These are phyloP conservation scores for Lasiodiplodia citricola DNA, from an alignment of 2,329 filamentous ascomycete species.

Conservation along the genomic window DNA sequence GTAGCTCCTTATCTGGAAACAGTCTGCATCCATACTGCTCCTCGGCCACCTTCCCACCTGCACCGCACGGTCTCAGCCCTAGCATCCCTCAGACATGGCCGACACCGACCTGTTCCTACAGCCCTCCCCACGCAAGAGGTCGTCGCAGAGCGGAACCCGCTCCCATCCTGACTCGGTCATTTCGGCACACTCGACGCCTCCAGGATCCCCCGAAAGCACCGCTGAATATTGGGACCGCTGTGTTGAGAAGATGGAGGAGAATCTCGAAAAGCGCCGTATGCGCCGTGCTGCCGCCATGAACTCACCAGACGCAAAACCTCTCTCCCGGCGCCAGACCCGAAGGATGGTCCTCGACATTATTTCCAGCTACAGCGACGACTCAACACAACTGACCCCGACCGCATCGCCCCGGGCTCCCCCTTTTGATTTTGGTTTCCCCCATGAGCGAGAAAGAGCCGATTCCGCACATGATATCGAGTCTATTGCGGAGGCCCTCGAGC, in stretches of 20 bases:
- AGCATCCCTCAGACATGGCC: slow-evolving; percentile 20
- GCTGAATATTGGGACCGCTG: slow-evolving; percentile 25
- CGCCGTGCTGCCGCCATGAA: slow-evolving; percentile 2
- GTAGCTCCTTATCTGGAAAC: slow-evolving; percentile 21
- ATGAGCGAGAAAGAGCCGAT: slow-evolving; percentile 23
- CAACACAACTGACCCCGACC: not conserved
- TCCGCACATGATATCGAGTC: slow-evolving; percentile 22
- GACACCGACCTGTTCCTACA: slow-evolving; percentile 2
- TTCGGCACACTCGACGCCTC: slow-evolving; percentile 8
- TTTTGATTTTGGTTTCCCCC: slow-evolving; percentile 23
- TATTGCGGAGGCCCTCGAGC: slow-evolving; percentile 8
- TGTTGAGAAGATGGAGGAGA: slow-evolving; percentile 19
- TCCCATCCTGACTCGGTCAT: slow-evolving; percentile 20
- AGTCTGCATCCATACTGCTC: slow-evolving; percentile 11
- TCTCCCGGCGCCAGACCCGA: slow-evolving; percentile 6
- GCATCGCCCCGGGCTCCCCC: not conserved
- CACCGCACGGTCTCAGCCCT: slow-evolving; percentile 7
- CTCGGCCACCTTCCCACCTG: slow-evolving; percentile 14
- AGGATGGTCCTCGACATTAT: slow-evolving; percentile 24
- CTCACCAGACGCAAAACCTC: slow-evolving; percentile 1
- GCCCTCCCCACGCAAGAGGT: slow-evolving; percentile 5
- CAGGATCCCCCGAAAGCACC: slow-evolving; percentile 20
- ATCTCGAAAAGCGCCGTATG: slow-evolving; percentile 14
- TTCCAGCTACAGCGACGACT: slow-evolving; percentile 15
- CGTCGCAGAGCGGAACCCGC: slow-evolving; percentile 15